Evolutionary conservation across 495 filamentous ascomycete species (phyloP).

Genomic region (Podospora bellae-mahoneyi): DNA sequence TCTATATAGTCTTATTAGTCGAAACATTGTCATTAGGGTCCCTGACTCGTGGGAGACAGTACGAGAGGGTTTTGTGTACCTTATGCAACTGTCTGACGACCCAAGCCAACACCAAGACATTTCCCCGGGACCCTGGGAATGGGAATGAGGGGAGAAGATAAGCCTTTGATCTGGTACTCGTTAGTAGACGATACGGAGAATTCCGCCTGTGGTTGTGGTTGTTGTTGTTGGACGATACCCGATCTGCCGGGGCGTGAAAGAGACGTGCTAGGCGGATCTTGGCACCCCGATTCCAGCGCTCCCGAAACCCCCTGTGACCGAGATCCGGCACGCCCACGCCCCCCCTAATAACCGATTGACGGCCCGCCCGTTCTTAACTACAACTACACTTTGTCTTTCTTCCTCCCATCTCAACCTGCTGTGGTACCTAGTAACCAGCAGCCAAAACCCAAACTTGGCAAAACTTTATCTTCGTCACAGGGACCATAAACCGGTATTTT

Average conservation of each 20-base stretch:
- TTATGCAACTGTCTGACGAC: not conserved
- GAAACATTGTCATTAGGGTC: not conserved
- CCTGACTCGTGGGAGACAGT: not conserved
- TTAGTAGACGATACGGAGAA: too few relatives aligned
- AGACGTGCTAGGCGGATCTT: not conserved
- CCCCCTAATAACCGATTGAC: not conserved
- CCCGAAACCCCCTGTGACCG: slow-evolving; percentile 1
- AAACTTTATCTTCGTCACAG: not conserved
- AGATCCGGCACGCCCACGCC: not conserved
- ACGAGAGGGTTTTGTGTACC: not conserved
- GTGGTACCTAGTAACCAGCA: not conserved
- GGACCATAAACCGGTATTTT: not conserved
- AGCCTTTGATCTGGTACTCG: too few relatives aligned
- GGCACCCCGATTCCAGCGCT: slow-evolving; percentile 7
- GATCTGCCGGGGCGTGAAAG: not conserved
- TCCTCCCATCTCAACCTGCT: too few relatives aligned
- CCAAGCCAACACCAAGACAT: not conserved
- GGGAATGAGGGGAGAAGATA: not conserved
- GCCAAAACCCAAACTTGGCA: not conserved
- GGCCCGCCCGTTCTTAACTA: not conserved
- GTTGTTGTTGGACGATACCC: slow-evolving; percentile 1
- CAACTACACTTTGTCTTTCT: not conserved
- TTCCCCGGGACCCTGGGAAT: not conserved
- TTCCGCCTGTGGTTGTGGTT: too few relatives aligned
- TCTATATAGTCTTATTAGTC: not conserved